Conservation (phyloP, 2,329 filamentous ascomycete species). For the Botryotinia calthae region DNA sequence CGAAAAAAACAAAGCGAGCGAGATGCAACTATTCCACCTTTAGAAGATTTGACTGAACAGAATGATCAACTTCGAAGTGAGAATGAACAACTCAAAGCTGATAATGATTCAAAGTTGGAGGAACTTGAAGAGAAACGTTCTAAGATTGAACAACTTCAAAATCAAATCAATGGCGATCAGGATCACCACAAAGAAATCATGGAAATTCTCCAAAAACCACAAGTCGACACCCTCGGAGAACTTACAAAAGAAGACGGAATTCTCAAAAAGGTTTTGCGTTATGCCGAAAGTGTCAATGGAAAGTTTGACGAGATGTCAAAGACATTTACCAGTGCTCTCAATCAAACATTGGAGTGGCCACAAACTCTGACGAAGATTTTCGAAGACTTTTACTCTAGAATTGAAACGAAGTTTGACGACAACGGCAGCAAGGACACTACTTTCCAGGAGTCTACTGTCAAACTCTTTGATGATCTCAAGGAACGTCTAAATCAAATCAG, state of each 20-base stretch:
- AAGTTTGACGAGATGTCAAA: slow-evolving; percentile 34
- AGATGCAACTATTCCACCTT: background rate
- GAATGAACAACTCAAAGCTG: background rate
- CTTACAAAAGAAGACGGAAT: slow-evolving; percentile 29
- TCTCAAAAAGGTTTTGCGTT: slow-evolving; percentile 27
- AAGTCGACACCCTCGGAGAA: slow-evolving; percentile 23
- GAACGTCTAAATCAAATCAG: slow-evolving; percentile 27
- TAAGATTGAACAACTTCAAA: background rate
- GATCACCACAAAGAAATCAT: slow-evolving; percentile 27
- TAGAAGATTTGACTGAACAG: background rate
- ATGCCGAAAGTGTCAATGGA: slow-evolving; percentile 28
- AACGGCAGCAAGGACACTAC: slow-evolving; percentile 17
- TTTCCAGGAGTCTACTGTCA: slow-evolving; percentile 23
- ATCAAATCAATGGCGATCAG: background rate
- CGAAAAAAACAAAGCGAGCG: background rate
- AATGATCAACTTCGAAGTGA: background rate
- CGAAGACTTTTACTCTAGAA: slow-evolving; percentile 30
- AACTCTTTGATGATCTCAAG: slow-evolving; percentile 29
- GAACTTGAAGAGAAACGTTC: background rate
- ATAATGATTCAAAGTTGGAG: background rate
- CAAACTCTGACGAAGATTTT: slow-evolving; percentile 28
- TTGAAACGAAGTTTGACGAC: slow-evolving; percentile 25
- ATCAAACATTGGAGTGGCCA: slow-evolving; percentile 22
- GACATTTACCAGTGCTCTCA: slow-evolving; percentile 24
- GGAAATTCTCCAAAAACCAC: slow-evolving; percentile 28